Conservation (phyloP, 306 rosid species). For the Canavalia gladiata region DNA sequence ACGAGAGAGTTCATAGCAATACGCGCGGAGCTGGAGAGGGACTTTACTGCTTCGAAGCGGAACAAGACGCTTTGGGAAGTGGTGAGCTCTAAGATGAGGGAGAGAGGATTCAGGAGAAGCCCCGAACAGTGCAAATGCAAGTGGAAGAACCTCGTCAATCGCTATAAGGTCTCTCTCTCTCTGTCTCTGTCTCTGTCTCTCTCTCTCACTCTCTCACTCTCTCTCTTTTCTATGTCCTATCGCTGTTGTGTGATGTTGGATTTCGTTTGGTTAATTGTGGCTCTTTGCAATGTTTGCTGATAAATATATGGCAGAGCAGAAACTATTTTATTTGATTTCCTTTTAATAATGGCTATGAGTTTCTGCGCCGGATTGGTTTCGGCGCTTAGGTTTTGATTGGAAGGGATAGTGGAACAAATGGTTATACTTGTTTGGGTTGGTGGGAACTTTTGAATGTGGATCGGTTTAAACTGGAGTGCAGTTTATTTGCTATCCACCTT, state of each 20-base stretch:
- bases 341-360: not conserved
- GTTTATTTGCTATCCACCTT: not conserved
- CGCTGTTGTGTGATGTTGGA: not conserved
- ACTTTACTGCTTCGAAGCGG: conserved; percentile 66
- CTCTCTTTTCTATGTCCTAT: not conserved
- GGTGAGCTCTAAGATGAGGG: conserved; percentile 73
- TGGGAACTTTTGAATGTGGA: not conserved
- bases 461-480: not conserved
- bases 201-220: conserved; percentile 20
- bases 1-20: conserved; percentile 80
- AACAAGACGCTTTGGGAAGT: conserved; percentile 90
- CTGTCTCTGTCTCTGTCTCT: too few species aligned
- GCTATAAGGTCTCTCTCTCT: conserved; percentile 74
- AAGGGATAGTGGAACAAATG: too few species aligned
- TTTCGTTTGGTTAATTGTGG: conserved; percentile 1
- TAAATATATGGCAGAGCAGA: not conserved
- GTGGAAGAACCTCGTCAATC: conserved; percentile 95
- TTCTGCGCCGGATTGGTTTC: too few species aligned
- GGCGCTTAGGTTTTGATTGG: too few species aligned
- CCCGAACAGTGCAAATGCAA: conserved; percentile 97
- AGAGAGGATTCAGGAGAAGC: conserved; percentile 72
- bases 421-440: not conserved
- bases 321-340: not conserved
- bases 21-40: conserved; percentile 82
- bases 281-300: not conserved